These are phyloP conservation scores for Solanum hybrid DNA, from an alignment of 305 asterid genomes.

Conservation along the genomic window DNA sequence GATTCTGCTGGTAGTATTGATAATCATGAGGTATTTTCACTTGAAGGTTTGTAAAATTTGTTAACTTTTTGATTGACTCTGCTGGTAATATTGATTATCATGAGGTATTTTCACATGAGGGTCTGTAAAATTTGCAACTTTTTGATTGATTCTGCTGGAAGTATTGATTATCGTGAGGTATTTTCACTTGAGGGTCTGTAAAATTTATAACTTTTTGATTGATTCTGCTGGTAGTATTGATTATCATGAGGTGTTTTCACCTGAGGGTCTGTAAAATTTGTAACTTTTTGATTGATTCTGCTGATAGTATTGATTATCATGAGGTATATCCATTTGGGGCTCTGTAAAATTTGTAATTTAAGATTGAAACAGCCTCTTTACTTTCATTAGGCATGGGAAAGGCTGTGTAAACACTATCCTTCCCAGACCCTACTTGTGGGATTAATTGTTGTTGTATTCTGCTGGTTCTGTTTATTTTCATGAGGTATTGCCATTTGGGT, in stretches of 20 bases:
- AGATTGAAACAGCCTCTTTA: too few species aligned
- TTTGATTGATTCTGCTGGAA: background rate
- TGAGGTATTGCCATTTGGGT: background rate
- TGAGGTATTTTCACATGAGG: background rate
- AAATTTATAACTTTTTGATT: background rate
- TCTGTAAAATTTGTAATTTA: background rate
- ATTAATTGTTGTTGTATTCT: too few species aligned
- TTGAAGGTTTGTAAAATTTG: background rate
- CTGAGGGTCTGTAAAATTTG: background rate
- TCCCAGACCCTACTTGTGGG: too few species aligned
- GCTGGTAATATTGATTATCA: background rate
- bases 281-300: too few species aligned
- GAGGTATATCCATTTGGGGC: too few species aligned
- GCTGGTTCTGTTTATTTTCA: background rate
- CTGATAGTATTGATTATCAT: too few species aligned
- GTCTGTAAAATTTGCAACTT: background rate
- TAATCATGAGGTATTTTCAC: background rate
- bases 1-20: constrained; percentile 27
- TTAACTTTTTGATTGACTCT: constrained; percentile 13
- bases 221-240: background rate
- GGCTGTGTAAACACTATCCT: too few species aligned
- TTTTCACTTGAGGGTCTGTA: background rate
- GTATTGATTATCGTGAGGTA: background rate
- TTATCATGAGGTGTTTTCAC: background rate
- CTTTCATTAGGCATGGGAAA: too few species aligned